Evolutionary conservation across 2,329 filamentous ascomycete species (phyloP).

Genomic region (Sporothrix protearum): DNA sequence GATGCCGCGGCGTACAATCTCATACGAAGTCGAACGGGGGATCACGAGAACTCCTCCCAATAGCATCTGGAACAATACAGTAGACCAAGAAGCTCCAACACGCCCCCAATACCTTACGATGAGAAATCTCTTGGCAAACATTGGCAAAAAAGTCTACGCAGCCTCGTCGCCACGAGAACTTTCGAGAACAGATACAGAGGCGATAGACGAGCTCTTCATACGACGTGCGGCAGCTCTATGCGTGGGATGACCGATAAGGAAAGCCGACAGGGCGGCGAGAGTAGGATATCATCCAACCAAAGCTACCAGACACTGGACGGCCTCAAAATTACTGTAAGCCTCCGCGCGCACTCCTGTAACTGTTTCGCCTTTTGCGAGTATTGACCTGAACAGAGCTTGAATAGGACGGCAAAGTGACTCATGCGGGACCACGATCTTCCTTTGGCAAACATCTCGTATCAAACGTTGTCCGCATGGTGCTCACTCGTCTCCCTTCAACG

Average conservation of each 20-base stretch:
- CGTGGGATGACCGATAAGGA: neutral
- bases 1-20: neutral
- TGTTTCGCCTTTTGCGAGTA: neutral
- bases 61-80: neutral
- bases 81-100: neutral
- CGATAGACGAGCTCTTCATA: neutral
- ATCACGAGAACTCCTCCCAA: neutral
- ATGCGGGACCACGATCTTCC: neutral
- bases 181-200: constrained; percentile 15
- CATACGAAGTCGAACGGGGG: neutral
- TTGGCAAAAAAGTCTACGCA: neutral
- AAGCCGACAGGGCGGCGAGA: too few species aligned
- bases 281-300: too few species aligned
- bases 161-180: neutral
- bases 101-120: neutral
- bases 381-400: constrained; percentile 1
- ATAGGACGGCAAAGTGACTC: constrained; percentile 17
- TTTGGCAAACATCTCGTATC: neutral
- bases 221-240: neutral
- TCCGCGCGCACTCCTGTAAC: too few species aligned
- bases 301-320: neutral
- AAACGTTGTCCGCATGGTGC: neutral
- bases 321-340: neutral
- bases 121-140: neutral
- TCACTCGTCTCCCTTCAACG: neutral